phyloP scores from a whole-genome alignment of 192 early-diverging fungal genomes.

The Rhizophagus prolifer region DNA sequence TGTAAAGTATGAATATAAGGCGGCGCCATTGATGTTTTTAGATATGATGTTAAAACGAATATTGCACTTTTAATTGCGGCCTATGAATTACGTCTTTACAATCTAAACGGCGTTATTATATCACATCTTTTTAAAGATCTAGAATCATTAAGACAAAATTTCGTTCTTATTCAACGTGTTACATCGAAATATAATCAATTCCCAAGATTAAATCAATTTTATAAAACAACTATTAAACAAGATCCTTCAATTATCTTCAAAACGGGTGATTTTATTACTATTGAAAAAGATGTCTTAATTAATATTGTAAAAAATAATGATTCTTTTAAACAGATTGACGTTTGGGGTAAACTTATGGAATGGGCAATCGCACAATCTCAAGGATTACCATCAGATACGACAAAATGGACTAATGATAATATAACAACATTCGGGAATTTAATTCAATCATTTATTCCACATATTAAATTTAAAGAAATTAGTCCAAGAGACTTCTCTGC shows the following conservation, averaged over 20 bases:
- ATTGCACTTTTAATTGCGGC: background rate
- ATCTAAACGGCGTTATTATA: background rate
- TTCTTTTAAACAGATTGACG: background rate
- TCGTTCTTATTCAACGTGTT: background rate
- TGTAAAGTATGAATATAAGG: too few species aligned
- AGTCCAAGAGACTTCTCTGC: background rate
- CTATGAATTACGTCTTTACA: background rate
- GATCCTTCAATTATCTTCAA: background rate
- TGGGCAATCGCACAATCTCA: background rate
- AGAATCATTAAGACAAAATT: background rate
- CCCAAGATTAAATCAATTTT: background rate
- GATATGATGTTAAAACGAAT: background rate
- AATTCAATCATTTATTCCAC: background rate
- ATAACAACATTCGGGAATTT: background rate
- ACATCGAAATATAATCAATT: background rate
- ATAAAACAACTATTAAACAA: background rate
- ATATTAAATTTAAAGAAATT: background rate
- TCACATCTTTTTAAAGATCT: background rate
- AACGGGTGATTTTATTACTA: background rate
- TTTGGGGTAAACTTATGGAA: background rate
- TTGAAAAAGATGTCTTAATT: background rate
- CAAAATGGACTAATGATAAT: background rate
- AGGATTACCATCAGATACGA: background rate
- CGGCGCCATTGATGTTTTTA: background rate
- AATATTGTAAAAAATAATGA: background rate